phyloP scores from a whole-genome alignment of 179 eudicot species.

The Amaranthus tricolor region DNA sequence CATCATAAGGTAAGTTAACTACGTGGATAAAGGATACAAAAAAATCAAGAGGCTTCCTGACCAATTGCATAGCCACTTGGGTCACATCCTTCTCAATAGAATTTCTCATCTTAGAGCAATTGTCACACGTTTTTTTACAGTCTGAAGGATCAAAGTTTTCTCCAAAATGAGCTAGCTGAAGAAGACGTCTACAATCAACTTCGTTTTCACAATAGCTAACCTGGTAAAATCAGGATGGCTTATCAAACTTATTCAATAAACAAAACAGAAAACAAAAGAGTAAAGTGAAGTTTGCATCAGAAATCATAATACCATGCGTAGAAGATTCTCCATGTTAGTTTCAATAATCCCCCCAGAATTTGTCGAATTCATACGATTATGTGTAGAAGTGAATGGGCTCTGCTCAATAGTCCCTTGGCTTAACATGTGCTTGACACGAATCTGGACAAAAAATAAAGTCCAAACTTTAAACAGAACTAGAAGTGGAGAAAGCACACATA shows the following conservation, averaged over 20 bases:
- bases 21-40: conserved; percentile 8
- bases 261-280: conserved; percentile 7
- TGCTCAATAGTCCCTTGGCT: conserved; percentile 79
- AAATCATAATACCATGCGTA: conserved; percentile 58
- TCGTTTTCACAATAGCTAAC: conserved; percentile 93
- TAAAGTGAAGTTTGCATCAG: conserved; percentile 11
- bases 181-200: conserved; percentile 89
- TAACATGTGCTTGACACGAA: conserved; percentile 94
- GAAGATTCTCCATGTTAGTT: conserved; percentile 83
- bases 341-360: conserved; percentile 70
- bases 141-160: conserved; percentile 71
- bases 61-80: conserved; percentile 81
- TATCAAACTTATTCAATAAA: conserved; percentile 7
- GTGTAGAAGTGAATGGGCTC: conserved; percentile 47
- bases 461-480: conserved; percentile 8
- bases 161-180: conserved; percentile 90
- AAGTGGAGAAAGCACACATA: conserved; percentile 5
- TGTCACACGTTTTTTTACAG: conserved; percentile 86
- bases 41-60: conserved; percentile 26
- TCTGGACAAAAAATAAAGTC: conserved; percentile 40
- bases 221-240: conserved; percentile 38
- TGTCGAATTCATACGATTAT: conserved; percentile 38
- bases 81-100: conserved; percentile 85
- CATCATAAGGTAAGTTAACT: conserved; percentile 5
- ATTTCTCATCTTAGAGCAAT: conserved; percentile 58